Evolutionary conservation across 306 rosid species (phyloP).

Genomic region (Cercis canadensis): DNA sequence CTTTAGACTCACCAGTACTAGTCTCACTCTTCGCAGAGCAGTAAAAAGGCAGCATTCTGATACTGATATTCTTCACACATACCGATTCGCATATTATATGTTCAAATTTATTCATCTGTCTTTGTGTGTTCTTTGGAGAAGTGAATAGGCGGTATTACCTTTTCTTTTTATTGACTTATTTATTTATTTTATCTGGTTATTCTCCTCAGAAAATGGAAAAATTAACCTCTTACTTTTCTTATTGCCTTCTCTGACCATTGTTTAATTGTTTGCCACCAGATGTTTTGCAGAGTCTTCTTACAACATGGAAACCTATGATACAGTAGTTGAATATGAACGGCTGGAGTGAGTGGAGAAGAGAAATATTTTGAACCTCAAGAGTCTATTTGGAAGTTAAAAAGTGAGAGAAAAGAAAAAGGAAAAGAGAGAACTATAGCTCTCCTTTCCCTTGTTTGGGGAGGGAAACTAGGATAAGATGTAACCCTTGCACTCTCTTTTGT

Average conservation of each 20-base stretch:
- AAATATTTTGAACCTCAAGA: background rate
- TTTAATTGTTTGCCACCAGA: conserved; percentile 30
- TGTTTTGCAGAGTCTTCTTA: conserved; percentile 61
- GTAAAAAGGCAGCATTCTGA: too few species aligned
- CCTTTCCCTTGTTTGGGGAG: too few species aligned
- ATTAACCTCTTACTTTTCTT: background rate
- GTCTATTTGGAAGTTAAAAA: background rate
- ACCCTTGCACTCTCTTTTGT: too few species aligned
- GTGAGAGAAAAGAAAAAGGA: too few species aligned
- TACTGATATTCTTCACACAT: too few species aligned
- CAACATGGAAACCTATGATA: conserved; percentile 65
- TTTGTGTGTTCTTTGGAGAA: conserved; percentile 12
- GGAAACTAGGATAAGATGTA: too few species aligned
- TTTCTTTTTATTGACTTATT: background rate
- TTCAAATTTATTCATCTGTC: background rate
- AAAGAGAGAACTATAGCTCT: too few species aligned
- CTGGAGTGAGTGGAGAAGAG: conserved; percentile 17
- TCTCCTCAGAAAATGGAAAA: background rate
- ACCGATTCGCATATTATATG: background rate
- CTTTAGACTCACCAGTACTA: background rate
- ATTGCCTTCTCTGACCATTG: background rate
- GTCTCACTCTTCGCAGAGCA: too few species aligned
- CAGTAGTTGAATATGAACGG: conserved; percentile 49
- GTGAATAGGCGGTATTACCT: background rate
- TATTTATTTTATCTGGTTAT: background rate